phyloP scores from a whole-genome alignment of 169 alveolate species.

The Besnoitia besnoiti region DNA sequence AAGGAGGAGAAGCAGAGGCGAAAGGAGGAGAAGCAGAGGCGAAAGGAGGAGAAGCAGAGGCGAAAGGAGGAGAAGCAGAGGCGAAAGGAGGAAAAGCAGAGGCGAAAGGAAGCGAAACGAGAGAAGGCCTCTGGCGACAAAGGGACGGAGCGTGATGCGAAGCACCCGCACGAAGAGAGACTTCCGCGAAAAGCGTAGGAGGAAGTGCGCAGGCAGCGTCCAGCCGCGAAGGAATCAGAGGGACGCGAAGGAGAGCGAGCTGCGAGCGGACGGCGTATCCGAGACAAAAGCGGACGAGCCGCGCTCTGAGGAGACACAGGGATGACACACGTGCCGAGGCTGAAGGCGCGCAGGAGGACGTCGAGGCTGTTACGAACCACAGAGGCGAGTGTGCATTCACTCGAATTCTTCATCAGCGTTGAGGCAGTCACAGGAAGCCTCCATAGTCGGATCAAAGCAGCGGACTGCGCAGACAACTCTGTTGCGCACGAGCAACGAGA shows the following conservation, averaged over 20 bases:
- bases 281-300: no score
- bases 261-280: no score
- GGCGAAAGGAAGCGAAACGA: neutral
- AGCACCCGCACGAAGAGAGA: neutral
- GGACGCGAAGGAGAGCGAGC: neutral
- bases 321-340: no score
- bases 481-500: neutral
- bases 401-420: no score
- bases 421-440: no score
- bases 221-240: neutral
- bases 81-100: neutral
- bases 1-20: neutral
- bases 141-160: neutral
- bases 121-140: neutral
- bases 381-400: no score
- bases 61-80: neutral
- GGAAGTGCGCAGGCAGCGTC: neutral
- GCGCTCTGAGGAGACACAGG: no score
- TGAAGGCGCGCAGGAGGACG: no score
- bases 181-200: neutral
- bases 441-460: no score
- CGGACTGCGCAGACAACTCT: neutral
- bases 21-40: neutral
- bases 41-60: neutral
- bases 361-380: no score